These are phyloP conservation scores for Cynara cardunculus DNA, from an alignment of 129 eudicot species.

Conservation along the genomic window DNA sequence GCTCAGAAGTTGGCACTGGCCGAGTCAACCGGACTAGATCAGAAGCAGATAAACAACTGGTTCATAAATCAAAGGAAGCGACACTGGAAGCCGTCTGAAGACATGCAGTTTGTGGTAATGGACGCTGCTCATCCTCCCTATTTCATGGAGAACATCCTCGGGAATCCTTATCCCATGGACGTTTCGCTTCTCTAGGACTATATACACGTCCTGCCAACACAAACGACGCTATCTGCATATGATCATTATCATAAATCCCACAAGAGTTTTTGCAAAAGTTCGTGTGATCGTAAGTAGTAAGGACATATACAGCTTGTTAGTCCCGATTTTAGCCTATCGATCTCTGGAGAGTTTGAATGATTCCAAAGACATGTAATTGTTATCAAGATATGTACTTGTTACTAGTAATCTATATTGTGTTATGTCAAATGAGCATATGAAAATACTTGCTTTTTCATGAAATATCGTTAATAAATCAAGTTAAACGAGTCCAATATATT, in stretches of 20 bases:
- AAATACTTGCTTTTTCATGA: neutral
- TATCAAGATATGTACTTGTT: neutral
- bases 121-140: constrained; percentile 75
- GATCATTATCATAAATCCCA: neutral
- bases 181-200: constrained; percentile 33
- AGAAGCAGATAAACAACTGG: constrained; percentile 93
- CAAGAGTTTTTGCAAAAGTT: neutral
- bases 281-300: neutral
- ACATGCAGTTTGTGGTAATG: constrained; percentile 94
- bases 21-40: constrained; percentile 72
- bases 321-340: neutral
- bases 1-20: constrained; percentile 79
- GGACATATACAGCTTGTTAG: neutral
- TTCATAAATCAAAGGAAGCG: constrained; percentile 87
- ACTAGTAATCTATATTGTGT: neutral
- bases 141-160: constrained; percentile 65
- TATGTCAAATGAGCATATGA: neutral
- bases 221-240: neutral
- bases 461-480: neutral
- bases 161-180: constrained; percentile 77
- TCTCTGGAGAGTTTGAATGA: neutral
- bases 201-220: neutral
- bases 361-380: neutral
- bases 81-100: constrained; percentile 91
- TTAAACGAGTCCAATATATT: neutral